Percentiles rank a stretch among this genome's conserved stretches.
phyloP scores from a whole-genome alignment of 805 yeast species.

The Candida incommunis region DNA sequence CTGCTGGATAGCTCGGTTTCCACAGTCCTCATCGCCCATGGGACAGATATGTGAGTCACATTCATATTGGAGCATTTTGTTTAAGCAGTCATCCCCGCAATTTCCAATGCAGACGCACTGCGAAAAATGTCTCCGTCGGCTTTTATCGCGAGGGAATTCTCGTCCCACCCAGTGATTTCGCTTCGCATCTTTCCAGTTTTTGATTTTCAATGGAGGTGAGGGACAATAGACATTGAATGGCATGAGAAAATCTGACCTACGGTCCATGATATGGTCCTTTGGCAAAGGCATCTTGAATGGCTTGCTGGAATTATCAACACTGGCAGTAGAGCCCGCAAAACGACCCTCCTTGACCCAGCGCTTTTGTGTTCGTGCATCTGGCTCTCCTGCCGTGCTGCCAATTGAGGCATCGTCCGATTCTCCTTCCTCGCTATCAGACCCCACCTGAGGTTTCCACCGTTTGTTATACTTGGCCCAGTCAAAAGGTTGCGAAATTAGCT shows the following conservation, averaged over 20 bases:
- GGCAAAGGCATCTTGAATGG: constrained; percentile 5
- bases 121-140: background rate
- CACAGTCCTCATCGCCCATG: constrained; percentile 21
- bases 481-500: constrained; percentile 4
- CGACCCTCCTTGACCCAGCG: background rate
- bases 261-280: background rate
- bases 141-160: background rate
- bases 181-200: constrained; percentile 19
- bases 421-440: constrained; percentile 1
- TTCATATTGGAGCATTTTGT: constrained; percentile 22
- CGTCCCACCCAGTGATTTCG: constrained; percentile 8
- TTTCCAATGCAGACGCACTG: constrained; percentile 13
- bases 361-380: background rate
- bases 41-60: constrained; percentile 23
- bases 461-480: constrained; percentile 7
- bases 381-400: background rate
- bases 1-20: constrained; percentile 24
- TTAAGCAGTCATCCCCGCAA: constrained; percentile 25
- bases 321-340: background rate
- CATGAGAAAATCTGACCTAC: constrained; percentile 14
- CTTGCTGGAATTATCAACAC: too few species aligned
- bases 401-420: constrained; percentile 1
- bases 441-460: constrained; percentile 2
- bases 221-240: constrained; percentile 26
- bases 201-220: constrained; percentile 13